Evolutionary conservation across 2,329 filamentous ascomycete genomes (phyloP).

Genomic region (Aspergillus vadensis): DNA sequence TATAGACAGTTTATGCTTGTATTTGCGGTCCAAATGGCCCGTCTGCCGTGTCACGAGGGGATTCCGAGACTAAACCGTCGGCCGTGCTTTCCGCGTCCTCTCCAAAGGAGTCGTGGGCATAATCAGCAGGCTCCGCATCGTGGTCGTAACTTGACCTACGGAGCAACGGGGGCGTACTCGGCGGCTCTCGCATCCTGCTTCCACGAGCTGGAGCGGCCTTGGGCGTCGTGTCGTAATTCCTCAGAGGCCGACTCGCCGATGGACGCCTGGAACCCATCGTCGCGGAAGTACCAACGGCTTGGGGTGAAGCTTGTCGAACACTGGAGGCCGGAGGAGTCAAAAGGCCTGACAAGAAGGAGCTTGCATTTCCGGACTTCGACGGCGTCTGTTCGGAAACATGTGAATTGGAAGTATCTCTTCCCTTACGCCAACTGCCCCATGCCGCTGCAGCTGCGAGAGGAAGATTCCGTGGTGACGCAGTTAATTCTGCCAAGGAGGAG

Average conservation of each 20-base stretch:
- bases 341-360: conserved; percentile 72
- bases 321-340: conserved; percentile 86
- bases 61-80: conserved; percentile 42
- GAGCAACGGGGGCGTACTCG: conserved; percentile 58
- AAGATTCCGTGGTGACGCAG: conserved; percentile 73
- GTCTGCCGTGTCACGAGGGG: conserved; percentile 32
- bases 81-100: conserved; percentile 54
- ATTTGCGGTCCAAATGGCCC: conserved; percentile 38
- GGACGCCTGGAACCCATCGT: conserved; percentile 31
- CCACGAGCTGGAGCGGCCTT: conserved; percentile 35
- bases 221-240: conserved; percentile 32
- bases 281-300: conserved; percentile 35
- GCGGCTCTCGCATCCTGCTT: conserved; percentile 36
- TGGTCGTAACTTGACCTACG: conserved; percentile 60
- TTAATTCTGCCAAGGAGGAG: conserved; percentile 73
- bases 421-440: conserved; percentile 92
- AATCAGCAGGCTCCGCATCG: conserved; percentile 57
- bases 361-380: conserved; percentile 59
- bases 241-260: conserved; percentile 40
- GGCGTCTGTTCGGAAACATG: conserved; percentile 55
- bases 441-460: conserved; percentile 90
- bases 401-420: conserved; percentile 57
- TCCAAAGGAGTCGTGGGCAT: conserved; percentile 50
- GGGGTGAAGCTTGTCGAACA: conserved; percentile 62
- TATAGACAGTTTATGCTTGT: conserved; percentile 19